Evolutionary conservation across 768 basidiomycete genomes (phyloP).

Genomic region (Lactarius trivialis): DNA sequence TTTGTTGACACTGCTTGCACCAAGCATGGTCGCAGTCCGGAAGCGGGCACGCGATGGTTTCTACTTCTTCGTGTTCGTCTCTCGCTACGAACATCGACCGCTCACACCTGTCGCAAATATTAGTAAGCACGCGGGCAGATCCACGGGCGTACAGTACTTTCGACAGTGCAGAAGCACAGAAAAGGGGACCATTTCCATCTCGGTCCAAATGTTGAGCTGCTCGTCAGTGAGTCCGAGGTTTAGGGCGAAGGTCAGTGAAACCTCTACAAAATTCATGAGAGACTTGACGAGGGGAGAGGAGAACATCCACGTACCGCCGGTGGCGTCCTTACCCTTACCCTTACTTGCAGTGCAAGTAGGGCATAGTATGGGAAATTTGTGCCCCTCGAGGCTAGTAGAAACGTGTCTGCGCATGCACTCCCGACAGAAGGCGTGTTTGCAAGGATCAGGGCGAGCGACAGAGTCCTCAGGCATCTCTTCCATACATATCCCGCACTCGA

Average conservation of each 20-base stretch:
- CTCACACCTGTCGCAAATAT: conserved; percentile 18
- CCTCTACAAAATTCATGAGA: conserved; percentile 26
- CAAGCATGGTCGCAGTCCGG: conserved; percentile 28
- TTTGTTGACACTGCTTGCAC: conserved; percentile 31
- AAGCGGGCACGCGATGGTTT: conserved; percentile 28
- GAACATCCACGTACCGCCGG: conserved; percentile 29
- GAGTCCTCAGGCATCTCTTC: conserved; percentile 41
- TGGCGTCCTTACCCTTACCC: conserved; percentile 21
- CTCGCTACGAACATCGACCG: conserved; percentile 28
- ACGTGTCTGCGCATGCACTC: conserved; percentile 42
- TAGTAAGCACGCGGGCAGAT: background rate
- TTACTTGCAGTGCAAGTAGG: conserved; percentile 43
- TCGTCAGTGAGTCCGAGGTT: conserved; percentile 41
- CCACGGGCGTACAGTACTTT: conserved; percentile 36
- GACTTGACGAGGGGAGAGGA: background rate
- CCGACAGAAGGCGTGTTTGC: conserved; percentile 50
- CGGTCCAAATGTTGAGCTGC: conserved; percentile 37
- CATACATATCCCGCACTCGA: conserved; percentile 51
- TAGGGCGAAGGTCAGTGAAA: conserved; percentile 38
- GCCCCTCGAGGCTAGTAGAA: conserved; percentile 42
- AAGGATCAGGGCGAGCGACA: conserved; percentile 37
- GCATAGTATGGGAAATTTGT: conserved; percentile 54
- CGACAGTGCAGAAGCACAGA: conserved; percentile 44
- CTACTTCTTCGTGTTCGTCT: conserved; percentile 25
- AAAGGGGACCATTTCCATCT: conserved; percentile 41